A percentile compares a stretch with the other conserved stretches of the same genome.
phyloP scores from a whole-genome alignment of 441 rosid genomes.

The Jatropha multifida region DNA sequence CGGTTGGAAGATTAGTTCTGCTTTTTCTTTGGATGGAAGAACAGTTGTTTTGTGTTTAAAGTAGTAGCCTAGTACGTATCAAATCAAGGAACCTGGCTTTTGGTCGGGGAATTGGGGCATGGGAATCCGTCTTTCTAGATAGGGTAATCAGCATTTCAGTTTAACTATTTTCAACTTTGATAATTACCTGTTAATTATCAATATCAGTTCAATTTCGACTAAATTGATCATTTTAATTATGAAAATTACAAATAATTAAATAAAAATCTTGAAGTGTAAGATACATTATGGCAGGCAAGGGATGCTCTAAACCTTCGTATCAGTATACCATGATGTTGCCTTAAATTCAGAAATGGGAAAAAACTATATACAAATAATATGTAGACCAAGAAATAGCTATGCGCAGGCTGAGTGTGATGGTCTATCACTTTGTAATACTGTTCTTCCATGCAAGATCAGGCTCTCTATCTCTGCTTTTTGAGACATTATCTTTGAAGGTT shows the following conservation, averaged over 20 bases:
- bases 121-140: not conserved
- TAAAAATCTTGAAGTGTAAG: no score
- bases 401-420: no score
- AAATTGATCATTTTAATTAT: no score
- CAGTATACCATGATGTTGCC: conserved; percentile 9
- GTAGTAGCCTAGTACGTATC: not conserved
- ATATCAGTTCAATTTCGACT: no score
- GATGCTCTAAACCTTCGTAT: not conserved
- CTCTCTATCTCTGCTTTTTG: not conserved
- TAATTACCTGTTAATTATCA: not conserved
- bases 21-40: no score
- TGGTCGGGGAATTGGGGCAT: not conserved
- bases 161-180: not conserved
- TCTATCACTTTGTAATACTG: not conserved
- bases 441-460: not conserved
- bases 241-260: no score
- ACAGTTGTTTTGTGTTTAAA: no score
- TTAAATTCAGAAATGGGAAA: conserved; percentile 9
- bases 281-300: not conserved
- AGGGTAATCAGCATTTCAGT: not conserved
- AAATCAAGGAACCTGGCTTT: conserved; percentile 2
- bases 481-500: not conserved
- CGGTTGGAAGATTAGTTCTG: no score
- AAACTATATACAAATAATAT: no score
- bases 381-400: not conserved